Percentiles rank a stretch among this genome's conserved stretches.
phyloP scores from a whole-genome alignment of 768 basidiomycete species.

The Auriculariales sp. region DNA sequence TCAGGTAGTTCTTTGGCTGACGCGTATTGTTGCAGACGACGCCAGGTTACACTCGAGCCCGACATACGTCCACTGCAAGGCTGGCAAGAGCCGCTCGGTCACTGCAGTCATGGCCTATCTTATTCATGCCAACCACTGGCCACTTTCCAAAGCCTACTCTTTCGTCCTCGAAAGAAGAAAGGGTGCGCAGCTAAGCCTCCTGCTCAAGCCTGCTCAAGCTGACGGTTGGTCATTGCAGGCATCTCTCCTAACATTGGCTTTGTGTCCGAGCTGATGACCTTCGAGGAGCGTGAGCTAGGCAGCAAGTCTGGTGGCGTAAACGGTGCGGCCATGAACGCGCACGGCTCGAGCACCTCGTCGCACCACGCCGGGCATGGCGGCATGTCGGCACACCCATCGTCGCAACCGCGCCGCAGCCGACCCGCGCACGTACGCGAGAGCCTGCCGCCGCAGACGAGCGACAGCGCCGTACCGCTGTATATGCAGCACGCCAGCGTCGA shows the following conservation, averaged over 20 bases:
- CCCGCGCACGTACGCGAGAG: conserved; percentile 61
- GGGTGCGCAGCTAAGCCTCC: too few relatives aligned
- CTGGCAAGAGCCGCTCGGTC: conserved; percentile 89
- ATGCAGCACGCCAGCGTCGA: conserved; percentile 42
- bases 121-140: conserved; percentile 96
- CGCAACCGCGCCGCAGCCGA: conserved; percentile 35
- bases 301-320: conserved; percentile 60
- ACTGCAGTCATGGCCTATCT: conserved; percentile 96
- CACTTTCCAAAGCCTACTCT: conserved; percentile 76
- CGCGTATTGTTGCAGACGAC: conserved; percentile 44
- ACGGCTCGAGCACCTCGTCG: too few relatives aligned
- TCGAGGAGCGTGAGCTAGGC: conserved; percentile 82
- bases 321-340: too few relatives aligned
- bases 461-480: conserved; percentile 15
- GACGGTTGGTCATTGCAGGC: too few relatives aligned
- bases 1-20: conserved; percentile 42
- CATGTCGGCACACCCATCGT: conserved; percentile 9
- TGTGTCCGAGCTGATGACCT: conserved; percentile 92
- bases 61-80: conserved; percentile 93
- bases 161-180: conserved; percentile 88
- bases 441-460: conserved; percentile 33
- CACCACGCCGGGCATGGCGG: conserved; percentile 12
- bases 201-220: too few relatives aligned
- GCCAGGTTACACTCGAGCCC: conserved; percentile 78
- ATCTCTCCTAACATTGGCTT: conserved; percentile 97